Evolutionary conservation across 305 asterid species (phyloP), one percentile per base, ranked within the genome.

Genomic region (Fraxinus latifolia): DNA sequence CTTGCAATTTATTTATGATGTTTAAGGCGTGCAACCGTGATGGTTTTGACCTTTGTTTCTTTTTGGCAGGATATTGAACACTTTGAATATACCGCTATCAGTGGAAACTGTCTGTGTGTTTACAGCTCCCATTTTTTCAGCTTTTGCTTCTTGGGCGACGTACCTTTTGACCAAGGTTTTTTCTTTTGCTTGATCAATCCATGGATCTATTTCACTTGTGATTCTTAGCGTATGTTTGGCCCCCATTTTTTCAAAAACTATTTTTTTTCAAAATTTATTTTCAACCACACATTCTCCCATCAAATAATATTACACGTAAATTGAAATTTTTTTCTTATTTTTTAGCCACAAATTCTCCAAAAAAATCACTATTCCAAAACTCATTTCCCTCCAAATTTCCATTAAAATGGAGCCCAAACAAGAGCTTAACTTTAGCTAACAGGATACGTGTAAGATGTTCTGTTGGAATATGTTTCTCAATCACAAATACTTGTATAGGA

Each of bases 51-150:
- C 34, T 74, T 84, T 83, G 81, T 32, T 19, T 65, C 81, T 76
- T 85, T 65, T 83, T 89, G 81, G 83, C 97, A 96, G 99, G 98
- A 80, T 96, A 84, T 84, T 95, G 17, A 89, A 96, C 86, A 82
- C 97, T 60, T 79, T 96, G 81, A 96, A 96, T 79, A 88, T 95
- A 82, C 99, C 98, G 55, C 93, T 96, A 27, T 93, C 99, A 2
- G 99, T 96, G 89, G 99, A 96, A 89, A 96, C 98, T 85, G 99
- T 96, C 29, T 95, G 99, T 81, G 99, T 96, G 70, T 96, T 96
- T 87, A 96, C 98, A 11, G 99, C 99, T 65, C 99, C 99, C 67
- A 86, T 94, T 81, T 96, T 96, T 92, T 96, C 99, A 7, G 98
- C 99, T 23, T 92, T 96, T 90, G 99, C 99, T 86, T 88, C 99